Evolutionary conservation across 305 asterid genomes (phyloP).

Genomic region (Lippia alba): DNA sequence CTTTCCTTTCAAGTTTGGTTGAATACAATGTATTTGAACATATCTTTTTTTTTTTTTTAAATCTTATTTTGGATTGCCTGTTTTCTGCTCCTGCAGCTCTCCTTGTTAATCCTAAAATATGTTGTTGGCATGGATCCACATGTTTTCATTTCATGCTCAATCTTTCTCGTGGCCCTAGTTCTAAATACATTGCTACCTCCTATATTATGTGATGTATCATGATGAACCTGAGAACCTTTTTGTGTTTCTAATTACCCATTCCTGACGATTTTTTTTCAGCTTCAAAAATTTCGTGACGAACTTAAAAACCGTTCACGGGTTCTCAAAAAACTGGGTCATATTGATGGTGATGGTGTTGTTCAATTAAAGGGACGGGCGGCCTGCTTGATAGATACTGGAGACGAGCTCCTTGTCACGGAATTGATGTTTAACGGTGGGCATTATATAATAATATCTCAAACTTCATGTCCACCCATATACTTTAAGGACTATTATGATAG

Average conservation of each 20-base stretch:
- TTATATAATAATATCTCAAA: constrained; percentile 25
- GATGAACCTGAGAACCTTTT: neutral
- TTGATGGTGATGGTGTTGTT: constrained; percentile 84
- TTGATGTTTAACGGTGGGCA: constrained; percentile 89
- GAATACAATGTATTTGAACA: neutral
- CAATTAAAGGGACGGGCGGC: constrained; percentile 98
- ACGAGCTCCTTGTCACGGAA: constrained; percentile 98
- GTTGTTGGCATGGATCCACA: constrained; percentile 7
- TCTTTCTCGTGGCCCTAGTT: constrained; percentile 20
- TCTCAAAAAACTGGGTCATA: constrained; percentile 87
- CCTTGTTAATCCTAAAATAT: constrained; percentile 4
- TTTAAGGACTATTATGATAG: constrained; percentile 8
- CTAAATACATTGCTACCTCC: constrained; percentile 14
- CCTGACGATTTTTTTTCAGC: constrained; percentile 53
- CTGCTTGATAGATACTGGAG: constrained; percentile 98
- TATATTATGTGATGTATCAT: constrained; percentile 7
- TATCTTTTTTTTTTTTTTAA: constrained; percentile 15
- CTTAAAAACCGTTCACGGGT: constrained; percentile 96
- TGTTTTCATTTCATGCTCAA: neutral
- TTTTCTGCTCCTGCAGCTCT: constrained; percentile 8
- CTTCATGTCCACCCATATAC: constrained; percentile 13
- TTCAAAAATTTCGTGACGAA: constrained; percentile 97
- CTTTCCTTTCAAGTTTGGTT: constrained; percentile 10
- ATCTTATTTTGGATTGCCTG: neutral
- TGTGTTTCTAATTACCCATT: constrained; percentile 24